Evolutionary conservation across 768 basidiomycete species (phyloP), one percentile per base, ranked within the genome.

Genomic region (Agaricus sinodeliciosus): DNA sequence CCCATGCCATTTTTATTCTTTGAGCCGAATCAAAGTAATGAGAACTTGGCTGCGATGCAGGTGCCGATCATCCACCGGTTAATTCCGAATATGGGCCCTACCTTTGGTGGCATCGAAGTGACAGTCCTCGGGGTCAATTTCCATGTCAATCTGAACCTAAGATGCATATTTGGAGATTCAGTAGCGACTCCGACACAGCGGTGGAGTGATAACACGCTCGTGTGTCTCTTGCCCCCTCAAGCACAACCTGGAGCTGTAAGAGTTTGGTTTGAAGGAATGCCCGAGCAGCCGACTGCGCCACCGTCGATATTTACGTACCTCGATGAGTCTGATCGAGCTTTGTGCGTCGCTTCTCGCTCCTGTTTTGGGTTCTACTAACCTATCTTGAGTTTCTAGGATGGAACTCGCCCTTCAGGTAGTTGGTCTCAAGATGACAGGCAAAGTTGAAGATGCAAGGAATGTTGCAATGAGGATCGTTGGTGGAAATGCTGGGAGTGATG

Each of bases 381-480:
- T 27, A 34, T 37, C 15, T 26, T 54, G 16, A 35, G 13, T 27
- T 54, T 57, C 60, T 25, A 94, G 91, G 58, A 94, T 97, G 91
- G 94, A 95, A 66, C 80, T 96, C 49, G 94, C 94, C 48, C 74
- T 97, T 3, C 93, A 95, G 63, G 92, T 95, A 12, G 93, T 97
- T 15, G 94, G 94, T 0, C 72, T 96, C 57, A 94, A 95, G 73
- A 94, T 96, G 90, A 95, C 93, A 0, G 94, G 94, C 44, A 89
- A 93, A 62, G 84, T 95, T 26, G 92, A 94, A 60, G 90, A 94
- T 49, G 93, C 94, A 2, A 87, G 90, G 67, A 89, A 92, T 54
- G 88, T 96, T 35, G 94, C 94, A 12, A 84, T 94, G 80, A 80
- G 93, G 27, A 96, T 96, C 58, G 90, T 96, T 27, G 51, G 51